Percentiles rank a stretch among this genome's conserved stretches.
phyloP scores from a whole-genome alignment of 805 yeast species.

The Starmerella gropengiesseri region DNA sequence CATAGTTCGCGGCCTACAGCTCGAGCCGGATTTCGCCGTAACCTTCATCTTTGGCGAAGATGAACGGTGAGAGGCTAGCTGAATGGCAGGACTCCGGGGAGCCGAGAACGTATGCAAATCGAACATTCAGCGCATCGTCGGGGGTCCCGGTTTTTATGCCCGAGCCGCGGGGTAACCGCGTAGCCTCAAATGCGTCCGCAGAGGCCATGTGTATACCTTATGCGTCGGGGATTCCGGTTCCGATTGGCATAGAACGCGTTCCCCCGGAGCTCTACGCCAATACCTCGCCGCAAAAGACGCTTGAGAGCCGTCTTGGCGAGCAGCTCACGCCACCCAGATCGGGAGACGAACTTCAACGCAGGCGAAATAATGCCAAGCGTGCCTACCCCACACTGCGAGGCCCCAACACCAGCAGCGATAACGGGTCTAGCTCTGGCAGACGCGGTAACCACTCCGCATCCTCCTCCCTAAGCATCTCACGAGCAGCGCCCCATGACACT shows the following conservation, averaged over 20 bases:
- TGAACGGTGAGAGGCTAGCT: too few species aligned
- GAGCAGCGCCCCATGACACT: not conserved
- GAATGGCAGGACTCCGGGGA: not conserved
- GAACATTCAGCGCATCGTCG: slow-evolving; percentile 2
- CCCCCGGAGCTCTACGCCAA: not conserved
- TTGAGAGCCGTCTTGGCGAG: too few species aligned
- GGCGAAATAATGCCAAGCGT: not conserved
- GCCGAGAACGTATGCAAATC: not conserved
- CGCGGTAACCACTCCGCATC: too few species aligned
- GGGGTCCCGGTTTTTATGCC: not conserved
- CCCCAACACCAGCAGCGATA: too few species aligned
- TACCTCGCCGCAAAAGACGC: too few species aligned
- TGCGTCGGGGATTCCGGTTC: slow-evolving; percentile 3
- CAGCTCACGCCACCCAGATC: not conserved
- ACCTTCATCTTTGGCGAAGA: too few species aligned
- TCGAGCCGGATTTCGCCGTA: too few species aligned
- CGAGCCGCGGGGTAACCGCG: not conserved
- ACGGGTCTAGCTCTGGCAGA: too few species aligned
- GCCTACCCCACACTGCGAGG: not conserved
- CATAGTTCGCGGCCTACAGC: too few species aligned
- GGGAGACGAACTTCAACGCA: slow-evolving; percentile 3
- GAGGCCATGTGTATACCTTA: slow-evolving; percentile 1
- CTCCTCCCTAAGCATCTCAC: not conserved
- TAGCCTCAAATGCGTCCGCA: not conserved
- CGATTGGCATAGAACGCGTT: not conserved